phyloP scores from a whole-genome alignment of 805 yeast genomes.

The Zygoascus bituminiphila region DNA sequence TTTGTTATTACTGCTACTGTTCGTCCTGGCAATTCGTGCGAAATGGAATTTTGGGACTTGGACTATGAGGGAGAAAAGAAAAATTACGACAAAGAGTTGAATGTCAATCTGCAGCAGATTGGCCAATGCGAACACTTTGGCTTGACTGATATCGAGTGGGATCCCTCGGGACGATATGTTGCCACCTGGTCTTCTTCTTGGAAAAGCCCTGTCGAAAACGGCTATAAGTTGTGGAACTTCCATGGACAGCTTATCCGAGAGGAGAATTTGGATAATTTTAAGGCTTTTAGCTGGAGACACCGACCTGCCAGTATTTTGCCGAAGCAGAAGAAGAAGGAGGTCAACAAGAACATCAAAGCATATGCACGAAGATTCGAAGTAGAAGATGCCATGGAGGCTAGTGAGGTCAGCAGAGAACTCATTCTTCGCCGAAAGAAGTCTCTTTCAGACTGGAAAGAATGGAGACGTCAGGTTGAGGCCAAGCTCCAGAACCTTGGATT shows the following conservation, averaged over 20 bases:
- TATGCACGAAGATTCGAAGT: conserved; percentile 91
- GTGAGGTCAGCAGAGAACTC: conserved; percentile 82
- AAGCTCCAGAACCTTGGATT: conserved; percentile 41
- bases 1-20: conserved; percentile 51
- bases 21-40: conserved; percentile 41
- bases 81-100: conserved; percentile 40
- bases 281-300: conserved; percentile 94
- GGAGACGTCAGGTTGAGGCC: conserved; percentile 51
- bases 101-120: conserved; percentile 53
- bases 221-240: conserved; percentile 79
- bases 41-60: conserved; percentile 77
- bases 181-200: conserved; percentile 83
- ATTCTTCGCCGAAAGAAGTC: conserved; percentile 74
- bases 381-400: conserved; percentile 91
- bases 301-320: conserved; percentile 76
- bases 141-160: conserved; percentile 84
- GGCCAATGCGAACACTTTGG: conserved; percentile 62
- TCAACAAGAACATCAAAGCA: conserved; percentile 80
- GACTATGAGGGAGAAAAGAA: conserved; percentile 67
- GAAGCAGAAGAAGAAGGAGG: conserved; percentile 77
- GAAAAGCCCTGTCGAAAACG: conserved; percentile 81
- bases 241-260: conserved; percentile 71
- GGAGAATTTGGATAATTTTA: conserved; percentile 73
- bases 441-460: conserved; percentile 77
- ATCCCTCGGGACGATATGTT: conserved; percentile 87